Base-by-base conservation (phyloP, 495 filamentous ascomycete genomes). In the Thermothielavioides terrestris region DNA sequence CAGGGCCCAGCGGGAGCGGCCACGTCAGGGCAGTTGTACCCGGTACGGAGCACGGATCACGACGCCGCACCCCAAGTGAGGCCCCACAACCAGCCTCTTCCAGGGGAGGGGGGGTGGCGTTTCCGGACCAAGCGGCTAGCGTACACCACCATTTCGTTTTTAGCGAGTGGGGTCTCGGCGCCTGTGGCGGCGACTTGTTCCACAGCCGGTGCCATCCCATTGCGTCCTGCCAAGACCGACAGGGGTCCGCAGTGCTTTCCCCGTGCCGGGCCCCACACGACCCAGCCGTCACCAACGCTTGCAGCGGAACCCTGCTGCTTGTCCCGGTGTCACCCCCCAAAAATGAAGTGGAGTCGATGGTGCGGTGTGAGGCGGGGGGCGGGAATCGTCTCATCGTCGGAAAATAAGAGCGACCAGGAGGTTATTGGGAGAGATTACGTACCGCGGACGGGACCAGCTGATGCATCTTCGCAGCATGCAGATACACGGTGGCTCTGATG, bases 111-210 rank as follows among this genome's bases (percentile, higher is more conserved):
- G 53, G 60, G 38, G 27, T 54, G 54, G 59, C 44, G 62, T 65
- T 57, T 60, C 60, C 59, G 57, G 62, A 65, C 55, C 42, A 49
- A 63, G 62, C 62, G 60, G 57, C 58, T 58, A 57, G n/a, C n/a
- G n/a, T n/a, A n/a, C n/a, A n/a, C n/a, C 50, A 51, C 61, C 59
- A 62, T 58, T 63, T 61, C 42, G 48, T 35, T 52, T 56, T 59
- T 61, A 49, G 52, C 37, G 40, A 46, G 52, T 56, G 58, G 49
- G 53, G 38, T 44, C 39, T 44, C 46, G 47, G 50, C 51, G 49
- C 51, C 41, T 60, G 61, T 63, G 60, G 60, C 60, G 55, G 57
- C 55, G 45, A 42, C 49, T 56, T 44, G 49, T 44, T 56, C 49
- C 52, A 48, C 49, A 6, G 20, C 34, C 31, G 25, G 31, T 10